These are phyloP conservation scores for Erucastrum elatum DNA, from an alignment of 345 rosid genomes.

Conservation along the genomic window DNA sequence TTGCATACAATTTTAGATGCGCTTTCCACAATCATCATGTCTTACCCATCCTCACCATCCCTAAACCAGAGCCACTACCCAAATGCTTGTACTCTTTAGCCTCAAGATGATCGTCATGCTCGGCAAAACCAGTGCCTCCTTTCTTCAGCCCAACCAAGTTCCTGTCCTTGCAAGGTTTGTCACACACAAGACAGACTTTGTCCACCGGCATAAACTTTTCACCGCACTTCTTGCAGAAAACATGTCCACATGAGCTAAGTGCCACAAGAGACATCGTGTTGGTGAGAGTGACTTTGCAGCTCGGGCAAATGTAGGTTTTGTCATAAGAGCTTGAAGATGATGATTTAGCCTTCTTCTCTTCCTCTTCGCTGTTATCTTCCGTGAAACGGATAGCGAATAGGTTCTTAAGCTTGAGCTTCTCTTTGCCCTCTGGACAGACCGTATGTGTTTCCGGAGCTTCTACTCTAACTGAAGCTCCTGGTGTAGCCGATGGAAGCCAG, in stretches of 20 bases:
- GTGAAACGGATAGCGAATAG: conserved; percentile 73
- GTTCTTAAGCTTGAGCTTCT: conserved; percentile 80
- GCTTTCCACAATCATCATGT: conserved; percentile 40
- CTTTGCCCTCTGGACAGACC: conserved; percentile 86
- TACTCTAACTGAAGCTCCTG: conserved; percentile 76
- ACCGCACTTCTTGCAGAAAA: conserved; percentile 94
- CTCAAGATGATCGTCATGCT: conserved; percentile 76
- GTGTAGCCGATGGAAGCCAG: conserved; percentile 99
- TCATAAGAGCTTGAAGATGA: conserved; percentile 55
- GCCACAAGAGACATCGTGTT: conserved; percentile 74
- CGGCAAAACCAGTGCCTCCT: conserved; percentile 94
- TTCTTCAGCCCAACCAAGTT: conserved; percentile 72
- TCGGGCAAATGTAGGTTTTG: conserved; percentile 76
- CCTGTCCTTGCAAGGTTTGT: conserved; percentile 69
- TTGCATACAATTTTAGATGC: conserved; percentile 29
- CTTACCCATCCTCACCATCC: conserved; percentile 77
- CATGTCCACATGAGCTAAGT: conserved; percentile 89
- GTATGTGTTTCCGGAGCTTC: conserved; percentile 69
- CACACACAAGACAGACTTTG: conserved; percentile 83
- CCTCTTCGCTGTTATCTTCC: conserved; percentile 66
- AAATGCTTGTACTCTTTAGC: conserved; percentile 91
- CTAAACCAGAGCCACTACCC: conserved; percentile 94
- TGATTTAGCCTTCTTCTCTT: conserved; percentile 27
- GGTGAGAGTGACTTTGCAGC: conserved; percentile 93
- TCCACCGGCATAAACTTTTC: conserved; percentile 71